Conservation (phyloP, 257 asterid species). For the Nyctanthes arbortristis region DNA sequence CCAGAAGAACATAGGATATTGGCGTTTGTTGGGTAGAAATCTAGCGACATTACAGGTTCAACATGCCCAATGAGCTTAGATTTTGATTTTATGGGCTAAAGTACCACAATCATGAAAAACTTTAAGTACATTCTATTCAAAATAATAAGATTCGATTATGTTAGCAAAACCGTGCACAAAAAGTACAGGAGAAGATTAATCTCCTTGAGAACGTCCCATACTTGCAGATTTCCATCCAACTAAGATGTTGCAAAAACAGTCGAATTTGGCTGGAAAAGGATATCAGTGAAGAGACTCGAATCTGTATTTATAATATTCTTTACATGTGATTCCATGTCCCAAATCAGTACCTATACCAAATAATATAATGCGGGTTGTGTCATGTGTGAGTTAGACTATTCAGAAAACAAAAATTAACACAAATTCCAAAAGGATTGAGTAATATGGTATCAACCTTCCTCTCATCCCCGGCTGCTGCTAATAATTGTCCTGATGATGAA, state of each 20-base stretch:
- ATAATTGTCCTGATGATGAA: constrained; percentile 36
- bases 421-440: constrained; percentile 4
- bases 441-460: constrained; percentile 38
- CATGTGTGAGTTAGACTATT: too few relatives aligned
- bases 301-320: constrained; percentile 25
- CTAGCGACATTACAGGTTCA: constrained; percentile 43
- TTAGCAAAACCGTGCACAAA: too few relatives aligned
- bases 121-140: too few relatives aligned
- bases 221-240: constrained; percentile 40
- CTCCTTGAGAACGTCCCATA: constrained; percentile 54
- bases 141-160: too few relatives aligned
- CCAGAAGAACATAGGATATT: constrained; percentile 48
- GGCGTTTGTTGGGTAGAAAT: constrained; percentile 42
- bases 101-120: constrained; percentile 13
- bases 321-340: constrained; percentile 26
- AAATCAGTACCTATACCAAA: constrained; percentile 37
- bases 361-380: not conserved
- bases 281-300: constrained; percentile 40
- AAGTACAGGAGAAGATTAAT: not conserved
- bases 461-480: constrained; percentile 60
- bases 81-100: constrained; percentile 29
- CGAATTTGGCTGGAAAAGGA: constrained; percentile 47
- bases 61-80: constrained; percentile 41
- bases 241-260: constrained; percentile 51
- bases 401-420: too few relatives aligned